A percentile compares a stretch with the other conserved stretches of the same genome.
phyloP scores from a whole-genome alignment of 2,329 filamentous ascomycete species.

The Ilyonectria robusta region DNA sequence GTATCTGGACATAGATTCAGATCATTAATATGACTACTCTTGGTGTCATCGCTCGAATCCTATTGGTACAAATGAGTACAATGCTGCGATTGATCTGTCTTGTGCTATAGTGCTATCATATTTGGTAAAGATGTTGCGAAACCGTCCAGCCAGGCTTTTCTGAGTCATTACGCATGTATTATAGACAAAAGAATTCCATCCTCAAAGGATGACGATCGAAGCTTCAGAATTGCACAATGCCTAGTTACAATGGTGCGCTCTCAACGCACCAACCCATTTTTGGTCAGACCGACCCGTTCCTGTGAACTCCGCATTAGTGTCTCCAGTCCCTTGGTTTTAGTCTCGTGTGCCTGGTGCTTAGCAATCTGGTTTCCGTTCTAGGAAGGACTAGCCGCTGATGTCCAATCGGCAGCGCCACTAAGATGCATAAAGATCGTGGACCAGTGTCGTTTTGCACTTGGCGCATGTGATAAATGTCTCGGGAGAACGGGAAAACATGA shows the following conservation, averaged over 20 bases:
- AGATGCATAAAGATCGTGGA: conserved; percentile 10
- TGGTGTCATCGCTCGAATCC: too few relatives aligned
- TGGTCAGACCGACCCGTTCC: neutral
- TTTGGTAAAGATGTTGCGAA: too few relatives aligned
- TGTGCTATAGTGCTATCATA: too few relatives aligned
- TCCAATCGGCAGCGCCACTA: conserved; percentile 11
- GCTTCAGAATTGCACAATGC: neutral
- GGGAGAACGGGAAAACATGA: conserved; percentile 2
- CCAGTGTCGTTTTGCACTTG: neutral
- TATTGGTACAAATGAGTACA: too few relatives aligned
- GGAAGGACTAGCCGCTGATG: conserved; percentile 20
- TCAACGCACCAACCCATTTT: neutral
- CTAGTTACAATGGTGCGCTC: too few relatives aligned
- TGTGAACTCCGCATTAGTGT: neutral
- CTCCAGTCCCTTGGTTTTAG: neutral
- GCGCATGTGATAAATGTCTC: neutral
- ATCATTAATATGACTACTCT: too few relatives aligned
- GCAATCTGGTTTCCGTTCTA: neutral
- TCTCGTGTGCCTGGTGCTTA: neutral
- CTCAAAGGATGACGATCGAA: neutral
- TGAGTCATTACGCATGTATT: too few relatives aligned
- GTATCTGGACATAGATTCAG: too few relatives aligned
- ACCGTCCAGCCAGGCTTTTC: too few relatives aligned
- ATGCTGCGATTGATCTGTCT: too few relatives aligned
- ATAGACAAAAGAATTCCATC: too few relatives aligned